Base-by-base conservation (phyloP, 2,329 filamentous ascomycete genomes). In the Talaromyces sp. region DNA sequence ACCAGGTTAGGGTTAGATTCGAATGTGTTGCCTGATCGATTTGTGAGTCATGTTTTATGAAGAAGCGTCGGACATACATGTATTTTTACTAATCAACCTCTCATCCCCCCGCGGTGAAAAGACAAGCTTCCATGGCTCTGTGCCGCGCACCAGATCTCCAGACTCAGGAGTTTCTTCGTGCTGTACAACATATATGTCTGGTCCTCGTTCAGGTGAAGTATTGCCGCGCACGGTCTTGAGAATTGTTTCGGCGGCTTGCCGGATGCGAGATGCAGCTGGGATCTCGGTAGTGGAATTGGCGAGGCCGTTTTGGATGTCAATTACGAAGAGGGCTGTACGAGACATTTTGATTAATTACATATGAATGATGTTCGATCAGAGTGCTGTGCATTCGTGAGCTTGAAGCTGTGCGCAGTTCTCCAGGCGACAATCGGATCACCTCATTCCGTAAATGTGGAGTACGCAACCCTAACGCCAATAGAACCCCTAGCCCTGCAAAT, bases 221-320 rank as follows among this genome's bases (percentile, higher is more conserved):
- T 33, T 62, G 54, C 9, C 37, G 25, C 61, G 59, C 9, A 56
- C 22, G 5, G 25, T 9, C 5, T 56, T 43, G 5, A 62, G 50
- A 11, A 62, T 56, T 1, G 35, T 56, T 17, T 41, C 50, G 10
- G 61, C 50, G 27, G 35, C 61, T 15, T 54, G n/a, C 3, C 49
- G 61, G 35, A 62, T 43, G 17, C 61, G 61, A 62, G 47, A 1
- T 22, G 49, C 49, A 33, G 43, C 22, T 2, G 61, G 61, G 10
- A 62, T 56, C 33, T 62, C 49, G 5, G 47, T 45, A 4, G 17
- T 15, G 6, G 35, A 62, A 8, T 54, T 45, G 11, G 61, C 61
- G 0, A 62, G 17, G 17, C 50, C 61, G 2, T 56, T 56, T 43
- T 62, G 61, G 35, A 62, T 22, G 50, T 62, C 61, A 37, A 56